Evolutionary conservation across 805 yeast genomes (phyloP), one percentile per base, ranked within the genome.

Genomic region (Myxozyma neotropica): DNA sequence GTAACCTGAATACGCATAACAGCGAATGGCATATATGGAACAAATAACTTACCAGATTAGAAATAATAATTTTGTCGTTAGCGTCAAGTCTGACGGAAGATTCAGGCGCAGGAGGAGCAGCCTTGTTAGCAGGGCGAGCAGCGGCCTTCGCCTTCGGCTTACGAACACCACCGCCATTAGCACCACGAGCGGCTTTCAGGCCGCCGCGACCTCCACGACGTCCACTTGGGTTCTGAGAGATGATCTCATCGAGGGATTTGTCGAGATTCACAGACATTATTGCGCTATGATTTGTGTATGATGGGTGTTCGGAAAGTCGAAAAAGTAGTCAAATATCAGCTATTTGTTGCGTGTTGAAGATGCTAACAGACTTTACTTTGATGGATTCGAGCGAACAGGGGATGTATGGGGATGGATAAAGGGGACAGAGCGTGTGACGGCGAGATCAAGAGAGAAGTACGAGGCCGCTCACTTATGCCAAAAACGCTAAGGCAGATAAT

Each of bases 211-310:
- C 58, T 26, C 68, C 66, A 23, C 68, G 60, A 52, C 69, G 54
- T 62, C 53, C 60, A 61, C 74, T 70, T 65, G 78, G 76, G 59
- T 70, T 68, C 64, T 88, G 77, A 60, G 96, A 83, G 72, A 93
- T 88, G 75, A 93, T 93, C 70, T 91, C 97, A 79, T 93, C 99
- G 72, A 93, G 84, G 51, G 97, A 89, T 79, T 89, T 88, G 78
- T 93, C 97, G 78, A 93, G 83, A 70, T 88, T 81, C 65, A 87
- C 81, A 73, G 95, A 87, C 92, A 87, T 88, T 59, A 53, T 73
- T 13, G 48, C n/a, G n/a, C 13, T 23, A 3, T 2, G 45, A 26
- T 27, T 27, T 21, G 15, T 21, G 13, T 26, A 10, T 29, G 33
- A 7, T 29, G 10, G 6, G 33, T 6, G 33, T 29, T n/a, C n/a